phyloP scores from a whole-genome alignment of 23 red algal genomes.

The Chondrus crispus region DNA sequence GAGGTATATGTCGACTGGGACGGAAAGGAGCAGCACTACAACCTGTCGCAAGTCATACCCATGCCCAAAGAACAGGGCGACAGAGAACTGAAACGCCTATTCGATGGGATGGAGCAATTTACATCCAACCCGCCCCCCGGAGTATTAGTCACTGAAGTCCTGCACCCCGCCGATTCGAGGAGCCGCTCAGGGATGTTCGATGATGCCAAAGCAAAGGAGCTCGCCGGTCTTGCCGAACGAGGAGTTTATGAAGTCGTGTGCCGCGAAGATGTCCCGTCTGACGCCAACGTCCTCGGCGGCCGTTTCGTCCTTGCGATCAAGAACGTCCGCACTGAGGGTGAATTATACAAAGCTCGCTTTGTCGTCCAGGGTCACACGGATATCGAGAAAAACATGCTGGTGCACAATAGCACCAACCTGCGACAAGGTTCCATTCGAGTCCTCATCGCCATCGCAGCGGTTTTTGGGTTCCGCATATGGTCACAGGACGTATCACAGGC shows the following conservation, averaged over 20 bases:
- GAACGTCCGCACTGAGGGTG: not conserved
- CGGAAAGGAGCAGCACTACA: not conserved
- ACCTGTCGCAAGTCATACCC: not conserved
- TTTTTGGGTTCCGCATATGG: constrained; percentile 22
- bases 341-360: constrained; percentile 5
- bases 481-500: constrained; percentile 17
- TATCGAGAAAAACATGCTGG: not conserved
- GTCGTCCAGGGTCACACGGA: constrained; percentile 15
- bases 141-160: not conserved
- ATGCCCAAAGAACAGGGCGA: not conserved
- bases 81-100: not conserved
- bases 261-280: constrained; percentile 9
- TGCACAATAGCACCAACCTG: not conserved
- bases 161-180: not conserved
- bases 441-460: not conserved
- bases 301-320: not conserved
- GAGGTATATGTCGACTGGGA: not conserved
- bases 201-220: not conserved
- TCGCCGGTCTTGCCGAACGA: not conserved
- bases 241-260: not conserved
- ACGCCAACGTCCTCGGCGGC: not conserved
- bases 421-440: not conserved
- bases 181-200: not conserved
- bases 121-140: not conserved
- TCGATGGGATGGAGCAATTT: no score